Conservation (phyloP, 768 basidiomycete genomes). For the Austroboletus eburneus region DNA sequence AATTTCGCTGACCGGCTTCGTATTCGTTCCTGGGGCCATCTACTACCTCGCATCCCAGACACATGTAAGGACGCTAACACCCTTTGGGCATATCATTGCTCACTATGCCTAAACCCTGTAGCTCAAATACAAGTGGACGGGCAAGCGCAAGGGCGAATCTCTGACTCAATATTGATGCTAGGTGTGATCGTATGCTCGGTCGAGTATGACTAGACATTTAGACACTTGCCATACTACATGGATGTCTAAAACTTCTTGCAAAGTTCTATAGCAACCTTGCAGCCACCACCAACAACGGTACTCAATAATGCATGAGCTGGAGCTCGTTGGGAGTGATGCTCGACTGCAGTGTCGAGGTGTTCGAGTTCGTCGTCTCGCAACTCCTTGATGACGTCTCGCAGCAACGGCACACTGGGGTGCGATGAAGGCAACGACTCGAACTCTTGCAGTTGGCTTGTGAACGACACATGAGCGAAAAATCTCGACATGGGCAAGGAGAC, state of each 20-base stretch:
- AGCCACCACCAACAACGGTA: constrained; percentile 78
- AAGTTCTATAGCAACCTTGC: constrained; percentile 84
- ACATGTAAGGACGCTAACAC: constrained; percentile 35
- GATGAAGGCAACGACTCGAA: constrained; percentile 57
- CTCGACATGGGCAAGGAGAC: not conserved
- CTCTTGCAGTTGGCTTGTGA: constrained; percentile 71
- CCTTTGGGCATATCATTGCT: constrained; percentile 6
- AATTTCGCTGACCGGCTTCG: constrained; percentile 56
- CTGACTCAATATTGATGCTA: constrained; percentile 28
- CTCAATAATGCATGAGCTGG: constrained; percentile 90
- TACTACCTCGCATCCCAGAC: constrained; percentile 40
- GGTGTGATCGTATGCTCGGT: not conserved
- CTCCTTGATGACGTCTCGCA: constrained; percentile 71
- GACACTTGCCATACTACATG: not conserved
- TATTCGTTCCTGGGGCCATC: constrained; percentile 59
- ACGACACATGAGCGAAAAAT: constrained; percentile 5
- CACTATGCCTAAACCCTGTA: not conserved
- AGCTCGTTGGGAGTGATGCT: constrained; percentile 81
- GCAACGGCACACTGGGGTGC: constrained; percentile 75
- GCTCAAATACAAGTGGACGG: constrained; percentile 54
- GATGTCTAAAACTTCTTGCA: constrained; percentile 69
- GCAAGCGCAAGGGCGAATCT: constrained; percentile 44
- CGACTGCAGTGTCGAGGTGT: constrained; percentile 88
- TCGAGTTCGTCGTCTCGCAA: constrained; percentile 94
- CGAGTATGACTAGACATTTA: constrained; percentile 2